Evolutionary conservation across 306 rosid species (phyloP), one percentile per base, ranked within the genome.

Genomic region (Fragaria iinumae): DNA sequence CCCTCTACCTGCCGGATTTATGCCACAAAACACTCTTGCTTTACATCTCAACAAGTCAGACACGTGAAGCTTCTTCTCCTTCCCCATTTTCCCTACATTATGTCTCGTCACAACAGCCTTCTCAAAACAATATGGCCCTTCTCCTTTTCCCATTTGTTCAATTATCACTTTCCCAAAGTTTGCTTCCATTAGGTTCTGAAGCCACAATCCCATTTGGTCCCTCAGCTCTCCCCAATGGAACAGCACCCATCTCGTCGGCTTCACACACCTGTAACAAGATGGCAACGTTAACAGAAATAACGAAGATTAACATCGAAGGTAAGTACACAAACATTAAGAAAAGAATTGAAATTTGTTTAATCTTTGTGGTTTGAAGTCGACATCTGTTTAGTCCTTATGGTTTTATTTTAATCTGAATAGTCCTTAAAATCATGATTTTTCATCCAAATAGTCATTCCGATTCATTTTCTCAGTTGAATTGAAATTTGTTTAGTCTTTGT

Each of bases 81-180:
- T 81, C 71, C 81, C 76, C 80, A 79, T 82, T 5, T 44, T 21
- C 67, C 86, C 84, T 67, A 29, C 59, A 73, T 79, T 82, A 38
- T 85, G 86, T 69, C 86, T 82, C 86, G 76, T 79, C 52, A 82
- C 84, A 2, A 85, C 67, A 12, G 80, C 88, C 79, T 76, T 76
- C 56, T 82, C 80, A 8, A 85, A 81, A 66, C 86, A 79, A 7
- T 75, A 49, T 11, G 86, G 78, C 18, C 73, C 70, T 34, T 57
- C 82, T 69, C 77, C 75, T 29, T 47, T 48, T 27, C 13, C 55
- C 8, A 77, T 27, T n/a, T 14, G 65, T 69, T 81, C 84, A 13
- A 76, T 36, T 0, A 52, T 38, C 18, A 79, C 68, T 62, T 79
- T 69, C 20, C 86, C 74, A 1, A 47, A 76, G 67, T n/a, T 72